Base-by-base conservation (phyloP, 1,284 basidiomycete genomes). In the Fomitopsis pinicola region DNA sequence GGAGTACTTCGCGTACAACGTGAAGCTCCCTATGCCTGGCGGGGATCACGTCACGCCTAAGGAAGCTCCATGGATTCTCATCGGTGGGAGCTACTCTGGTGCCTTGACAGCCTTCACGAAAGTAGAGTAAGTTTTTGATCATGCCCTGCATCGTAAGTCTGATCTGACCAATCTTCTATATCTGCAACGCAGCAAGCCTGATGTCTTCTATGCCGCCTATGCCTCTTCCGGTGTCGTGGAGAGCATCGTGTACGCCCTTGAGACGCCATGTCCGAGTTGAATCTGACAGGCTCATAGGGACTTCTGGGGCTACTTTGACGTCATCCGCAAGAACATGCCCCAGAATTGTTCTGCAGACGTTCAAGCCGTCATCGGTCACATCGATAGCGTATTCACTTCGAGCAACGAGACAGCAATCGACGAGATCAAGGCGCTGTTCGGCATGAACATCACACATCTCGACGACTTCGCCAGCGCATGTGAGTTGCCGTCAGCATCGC, bases 211-310 rank as follows among this genome's bases (percentile, higher is more conserved):
- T 62, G 87, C 87, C 5, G 88, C 82, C 5, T 89, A 89, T 67
- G 81, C 84, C 2, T 89, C 88, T 2, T 91, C 88, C 15, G 88
- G 75, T 8, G 87, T 90, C 22, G 89, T 91, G 1, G 78, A 91
- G 72, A 83, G 86, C 2, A 88, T 86, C 62, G 72, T 80, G 83
- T 86, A 62, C 59, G 79, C 71, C 26, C 38, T 33, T 42, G 4
- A 8, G 22, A 28, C 5, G 53, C 3, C 17, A 17, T 5, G 9
- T n/a, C 26, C 12, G 15, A 1, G 14, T 17, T 15, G 5, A 40
- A 17, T 9, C 30, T 14, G 17, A 5, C 12, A 33, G 36, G 35
- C 15, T n/a, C 10, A 17, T 59, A 87, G 85, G 2, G 77, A 88
- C 67, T 89, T 82, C 70, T 89, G 87, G 82, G 76, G 76, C 58